phyloP scores from a whole-genome alignment of 805 yeast genomes.

The Zygosaccharomyces lentus region DNA sequence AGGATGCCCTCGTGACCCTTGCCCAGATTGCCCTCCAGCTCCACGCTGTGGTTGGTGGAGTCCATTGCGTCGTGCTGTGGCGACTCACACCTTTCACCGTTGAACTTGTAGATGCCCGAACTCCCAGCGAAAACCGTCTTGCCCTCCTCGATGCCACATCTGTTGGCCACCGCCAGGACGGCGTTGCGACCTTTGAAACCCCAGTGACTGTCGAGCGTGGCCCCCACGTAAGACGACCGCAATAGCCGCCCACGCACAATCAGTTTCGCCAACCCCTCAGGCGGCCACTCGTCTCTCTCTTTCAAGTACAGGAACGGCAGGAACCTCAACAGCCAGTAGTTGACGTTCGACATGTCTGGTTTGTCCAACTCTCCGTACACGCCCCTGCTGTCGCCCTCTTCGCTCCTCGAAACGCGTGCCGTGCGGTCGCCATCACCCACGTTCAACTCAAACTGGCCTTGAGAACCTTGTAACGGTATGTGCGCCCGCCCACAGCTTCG shows the following conservation, averaged over 20 bases:
- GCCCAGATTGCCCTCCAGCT: slow-evolving; percentile 52
- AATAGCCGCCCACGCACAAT: slow-evolving; percentile 1
- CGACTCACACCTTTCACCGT: slow-evolving; percentile 35
- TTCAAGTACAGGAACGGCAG: slow-evolving; percentile 52
- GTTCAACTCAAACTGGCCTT: slow-evolving; percentile 23
- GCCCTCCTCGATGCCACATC: slow-evolving; percentile 73
- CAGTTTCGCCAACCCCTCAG: slow-evolving; percentile 6
- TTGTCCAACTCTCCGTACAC: slow-evolving; percentile 29
- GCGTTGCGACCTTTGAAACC: slow-evolving; percentile 29
- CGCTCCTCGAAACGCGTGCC: slow-evolving; percentile 9
- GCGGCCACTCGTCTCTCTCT: slow-evolving; percentile 22
- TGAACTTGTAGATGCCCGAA: slow-evolving; percentile 53
- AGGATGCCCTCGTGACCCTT: slow-evolving; percentile 64
- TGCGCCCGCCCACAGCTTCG: slow-evolving; percentile 11
- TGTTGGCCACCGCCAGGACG: slow-evolving; percentile 55
- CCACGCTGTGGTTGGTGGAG: slow-evolving; percentile 47
- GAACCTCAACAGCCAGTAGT: slow-evolving; percentile 74
- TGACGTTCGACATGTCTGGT: slow-evolving; percentile 48
- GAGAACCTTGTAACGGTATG: slow-evolving; percentile 27
- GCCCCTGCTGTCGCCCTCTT: slow-evolving; percentile 1
- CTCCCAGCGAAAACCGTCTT: slow-evolving; percentile 59
- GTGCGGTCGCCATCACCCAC: slow-evolving; percentile 17
- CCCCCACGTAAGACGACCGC: slow-evolving; percentile 23
- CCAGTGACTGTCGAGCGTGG: slow-evolving; percentile 24
- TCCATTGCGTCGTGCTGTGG: slow-evolving; percentile 34